A percentile compares a stretch with the other conserved stretches of the same genome.
These are phyloP conservation scores for Amanita subjunquillea DNA, from an alignment of 768 basidiomycete genomes.

Conservation along the genomic window DNA sequence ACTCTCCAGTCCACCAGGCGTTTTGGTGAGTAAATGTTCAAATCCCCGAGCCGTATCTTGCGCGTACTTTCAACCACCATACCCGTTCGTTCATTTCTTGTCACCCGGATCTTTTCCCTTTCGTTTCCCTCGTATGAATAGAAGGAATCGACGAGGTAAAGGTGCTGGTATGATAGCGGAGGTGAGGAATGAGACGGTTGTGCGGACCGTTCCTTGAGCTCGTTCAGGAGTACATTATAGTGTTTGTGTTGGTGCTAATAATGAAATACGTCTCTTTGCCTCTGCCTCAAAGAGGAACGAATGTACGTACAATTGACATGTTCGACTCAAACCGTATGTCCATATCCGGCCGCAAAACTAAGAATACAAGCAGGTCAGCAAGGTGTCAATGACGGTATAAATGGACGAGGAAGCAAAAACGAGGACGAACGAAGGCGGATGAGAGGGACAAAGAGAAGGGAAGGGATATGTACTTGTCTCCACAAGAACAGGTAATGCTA, in stretches of 20 bases:
- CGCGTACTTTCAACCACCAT: slow-evolving; percentile 55
- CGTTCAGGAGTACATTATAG: slow-evolving; percentile 82
- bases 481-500: slow-evolving; percentile 62
- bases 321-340: slow-evolving; percentile 84
- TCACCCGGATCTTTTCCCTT: slow-evolving; percentile 69
- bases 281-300: background rate
- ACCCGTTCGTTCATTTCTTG: slow-evolving; percentile 67
- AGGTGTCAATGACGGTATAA: slow-evolving; percentile 2
- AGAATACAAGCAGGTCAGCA: slow-evolving; percentile 1
- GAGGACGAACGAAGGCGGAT: background rate
- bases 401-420: background rate
- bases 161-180: slow-evolving; percentile 67
- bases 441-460: slow-evolving; percentile 4
- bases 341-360: slow-evolving; percentile 61
- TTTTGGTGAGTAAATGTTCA: slow-evolving; percentile 83
- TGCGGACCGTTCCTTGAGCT: slow-evolving; percentile 35
- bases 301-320: slow-evolving; percentile 69
- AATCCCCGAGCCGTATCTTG: slow-evolving; percentile 77
- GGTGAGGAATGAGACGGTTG: slow-evolving; percentile 38
- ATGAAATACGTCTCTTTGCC: background rate
- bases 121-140: slow-evolving; percentile 37
- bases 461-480: slow-evolving; percentile 64
- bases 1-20: slow-evolving; percentile 84
- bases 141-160: slow-evolving; percentile 72
- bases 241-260: slow-evolving; percentile 75